phyloP scores from a whole-genome alignment of 495 filamentous ascomycete species.

The Annulohypoxylon stygium region DNA sequence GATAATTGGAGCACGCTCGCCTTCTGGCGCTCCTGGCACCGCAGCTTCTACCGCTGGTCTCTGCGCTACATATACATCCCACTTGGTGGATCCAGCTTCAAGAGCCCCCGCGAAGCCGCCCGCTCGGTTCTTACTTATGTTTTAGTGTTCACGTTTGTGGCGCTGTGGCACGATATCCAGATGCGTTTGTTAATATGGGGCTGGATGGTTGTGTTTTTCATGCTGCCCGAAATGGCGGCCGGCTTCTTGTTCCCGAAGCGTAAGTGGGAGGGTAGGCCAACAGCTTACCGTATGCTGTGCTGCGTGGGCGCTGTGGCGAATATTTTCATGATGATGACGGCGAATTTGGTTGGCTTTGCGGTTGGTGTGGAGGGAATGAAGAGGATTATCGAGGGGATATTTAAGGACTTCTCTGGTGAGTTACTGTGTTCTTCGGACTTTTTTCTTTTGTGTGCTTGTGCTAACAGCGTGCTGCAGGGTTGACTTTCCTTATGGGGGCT shows the following conservation, averaged over 20 bases:
- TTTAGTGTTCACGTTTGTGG: slow-evolving; percentile 96
- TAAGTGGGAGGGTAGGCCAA: slow-evolving; percentile 75
- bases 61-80: slow-evolving; percentile 95
- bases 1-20: slow-evolving; percentile 92
- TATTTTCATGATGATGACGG: slow-evolving; percentile 94
- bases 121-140: slow-evolving; percentile 76
- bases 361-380: slow-evolving; percentile 89
- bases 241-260: slow-evolving; percentile 75
- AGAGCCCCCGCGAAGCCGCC: slow-evolving; percentile 51
- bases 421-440: slow-evolving; percentile 4
- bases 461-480: slow-evolving; percentile 58
- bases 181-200: slow-evolving; percentile 95
- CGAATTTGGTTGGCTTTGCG: slow-evolving; percentile 95
- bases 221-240: slow-evolving; percentile 86
- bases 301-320: slow-evolving; percentile 89
- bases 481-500: slow-evolving; percentile 77
- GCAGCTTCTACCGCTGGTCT: slow-evolving; percentile 93
- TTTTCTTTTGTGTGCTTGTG: slow-evolving; percentile 31
- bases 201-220: slow-evolving; percentile 94
- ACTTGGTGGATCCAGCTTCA: slow-evolving; percentile 76
- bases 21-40: slow-evolving; percentile 98
- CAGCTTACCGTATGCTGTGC: slow-evolving; percentile 81
- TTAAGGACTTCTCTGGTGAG: slow-evolving; percentile 77
- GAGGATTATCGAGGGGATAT: slow-evolving; percentile 78
- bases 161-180: slow-evolving; percentile 97